A percentile compares a stretch with the other conserved stretches of the same genome.
Evolutionary conservation across 345 rosid genomes (phyloP).

Genomic region (Firmiana major): DNA sequence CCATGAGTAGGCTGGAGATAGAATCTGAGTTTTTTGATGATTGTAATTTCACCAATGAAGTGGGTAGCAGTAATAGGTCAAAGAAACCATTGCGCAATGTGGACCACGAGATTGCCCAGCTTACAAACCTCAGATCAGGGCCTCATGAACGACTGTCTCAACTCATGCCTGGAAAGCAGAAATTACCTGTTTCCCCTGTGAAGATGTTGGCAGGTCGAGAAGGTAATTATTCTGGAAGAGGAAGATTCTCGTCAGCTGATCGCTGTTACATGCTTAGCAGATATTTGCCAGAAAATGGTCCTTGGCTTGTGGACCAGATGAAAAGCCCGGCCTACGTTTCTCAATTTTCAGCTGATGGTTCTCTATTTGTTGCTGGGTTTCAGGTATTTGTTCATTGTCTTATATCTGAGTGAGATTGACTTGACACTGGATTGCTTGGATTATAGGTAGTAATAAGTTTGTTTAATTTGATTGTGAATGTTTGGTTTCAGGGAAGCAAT

Average conservation of each 20-base stretch:
- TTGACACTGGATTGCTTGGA: neutral
- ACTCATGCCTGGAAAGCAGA: slow-evolving; percentile 44
- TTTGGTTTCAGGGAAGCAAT: slow-evolving; percentile 67
- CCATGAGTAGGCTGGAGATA: slow-evolving; percentile 75
- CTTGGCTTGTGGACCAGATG: slow-evolving; percentile 78
- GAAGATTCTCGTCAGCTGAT: slow-evolving; percentile 83
- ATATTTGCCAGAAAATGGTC: slow-evolving; percentile 81
- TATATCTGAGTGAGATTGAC: neutral
- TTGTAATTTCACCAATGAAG: slow-evolving; percentile 30
- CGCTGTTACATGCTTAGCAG: slow-evolving; percentile 71
- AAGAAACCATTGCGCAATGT: slow-evolving; percentile 25
- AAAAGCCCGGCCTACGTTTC: slow-evolving; percentile 80
- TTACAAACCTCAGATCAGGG: slow-evolving; percentile 52
- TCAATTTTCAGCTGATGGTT: slow-evolving; percentile 87
- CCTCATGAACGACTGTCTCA: slow-evolving; percentile 56
- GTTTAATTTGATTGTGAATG: neutral
- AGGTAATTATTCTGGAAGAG: slow-evolving; percentile 73
- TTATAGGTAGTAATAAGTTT: neutral
- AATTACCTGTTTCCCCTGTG: slow-evolving; percentile 63
- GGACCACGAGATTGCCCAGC: slow-evolving; percentile 70
- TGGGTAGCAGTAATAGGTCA: slow-evolving; percentile 36
- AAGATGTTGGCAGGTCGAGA: slow-evolving; percentile 88
- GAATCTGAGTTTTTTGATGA: slow-evolving; percentile 52
- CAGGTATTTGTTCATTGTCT: slow-evolving; percentile 46
- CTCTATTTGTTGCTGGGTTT: slow-evolving; percentile 84